Base-by-base conservation (phyloP, 257 asterid genomes). In the Nicotiana otophora region DNA sequence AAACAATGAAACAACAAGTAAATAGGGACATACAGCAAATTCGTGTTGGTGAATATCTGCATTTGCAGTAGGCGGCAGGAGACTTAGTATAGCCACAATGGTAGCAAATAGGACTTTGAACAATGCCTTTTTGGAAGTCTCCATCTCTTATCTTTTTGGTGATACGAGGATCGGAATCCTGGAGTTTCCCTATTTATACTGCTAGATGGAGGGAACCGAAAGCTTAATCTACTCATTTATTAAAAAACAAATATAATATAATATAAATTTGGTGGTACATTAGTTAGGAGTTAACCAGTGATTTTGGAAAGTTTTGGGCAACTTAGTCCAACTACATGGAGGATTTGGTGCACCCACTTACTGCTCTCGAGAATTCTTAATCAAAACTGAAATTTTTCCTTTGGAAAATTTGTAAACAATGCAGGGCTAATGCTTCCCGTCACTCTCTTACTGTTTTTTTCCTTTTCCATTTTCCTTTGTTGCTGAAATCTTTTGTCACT, bases 261-360 rank as follows among this genome's bases (percentile, higher is more conserved):
- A 39, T 39, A 39, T 39, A 7, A 39, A 9, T 7, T 62, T 34
- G 46, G 31, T 58, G 84, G n/a, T 20, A 42, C 36, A 51, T 10
- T 51, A 51, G 57, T 82, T 39, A n/a, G 84, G 80, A 84, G 86
- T 86, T 74, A 83, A 81, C 87, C 48, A 81, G 67, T 28, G 80
- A 65, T 14, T 74, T 17, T 82, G 85, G 79, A 81, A 74, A 74
- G 33, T 54, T 19, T 82, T 17, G 66, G 77, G 69, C 61, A 87
- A 83, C 77, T 61, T 67, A 81, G 89, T 90, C 89, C 92, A 87
- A 84, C 90, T 66, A 78, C 3, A 68, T 10, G 78, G 58, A 79
- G 91, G 91, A 83, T 84, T 88, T 82, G 91, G 90, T 90, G 89
- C 86, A 91, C 85, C 91, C 84, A 88, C 89, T 90, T 48, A 81